Conservation (phyloP, 345 rosid genomes). For the Murraya paniculata region DNA sequence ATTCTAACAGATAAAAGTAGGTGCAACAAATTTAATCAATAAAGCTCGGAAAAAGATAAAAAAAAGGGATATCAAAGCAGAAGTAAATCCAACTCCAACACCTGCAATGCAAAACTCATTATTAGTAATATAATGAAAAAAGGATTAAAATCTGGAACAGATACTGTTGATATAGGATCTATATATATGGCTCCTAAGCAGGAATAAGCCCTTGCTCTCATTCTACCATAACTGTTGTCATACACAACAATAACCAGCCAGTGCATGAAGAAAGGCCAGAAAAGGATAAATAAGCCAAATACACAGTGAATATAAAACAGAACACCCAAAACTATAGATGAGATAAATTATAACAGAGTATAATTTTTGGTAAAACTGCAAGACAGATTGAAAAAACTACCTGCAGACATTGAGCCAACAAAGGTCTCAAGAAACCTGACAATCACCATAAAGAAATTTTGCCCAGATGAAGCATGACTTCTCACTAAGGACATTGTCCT, state of each 20-base stretch:
- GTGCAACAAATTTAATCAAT: background rate
- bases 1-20: slow-evolving; percentile 18
- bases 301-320: background rate
- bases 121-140: slow-evolving; percentile 15
- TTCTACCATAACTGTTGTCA: background rate
- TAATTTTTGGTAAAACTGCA: slow-evolving; percentile 7
- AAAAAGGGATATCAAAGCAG: slow-evolving; percentile 92
- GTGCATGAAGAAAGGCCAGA: background rate
- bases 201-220: background rate
- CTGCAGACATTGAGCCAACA: slow-evolving; percentile 97
- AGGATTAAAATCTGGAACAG: background rate
- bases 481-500: slow-evolving; percentile 94
- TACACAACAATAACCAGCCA: background rate
- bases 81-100: slow-evolving; percentile 93
- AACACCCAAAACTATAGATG: background rate
- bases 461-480: slow-evolving; percentile 61
- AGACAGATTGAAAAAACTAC: slow-evolving; percentile 35
- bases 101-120: slow-evolving; percentile 49
- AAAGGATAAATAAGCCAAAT: background rate
- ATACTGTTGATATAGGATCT: background rate
- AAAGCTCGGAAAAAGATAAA: background rate
- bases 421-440: slow-evolving; percentile 95
- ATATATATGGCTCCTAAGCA: background rate
- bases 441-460: slow-evolving; percentile 77
- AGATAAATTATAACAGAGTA: background rate